Base-by-base conservation (phyloP, 495 filamentous ascomycete genomes). In the Parmelia sp. region DNA sequence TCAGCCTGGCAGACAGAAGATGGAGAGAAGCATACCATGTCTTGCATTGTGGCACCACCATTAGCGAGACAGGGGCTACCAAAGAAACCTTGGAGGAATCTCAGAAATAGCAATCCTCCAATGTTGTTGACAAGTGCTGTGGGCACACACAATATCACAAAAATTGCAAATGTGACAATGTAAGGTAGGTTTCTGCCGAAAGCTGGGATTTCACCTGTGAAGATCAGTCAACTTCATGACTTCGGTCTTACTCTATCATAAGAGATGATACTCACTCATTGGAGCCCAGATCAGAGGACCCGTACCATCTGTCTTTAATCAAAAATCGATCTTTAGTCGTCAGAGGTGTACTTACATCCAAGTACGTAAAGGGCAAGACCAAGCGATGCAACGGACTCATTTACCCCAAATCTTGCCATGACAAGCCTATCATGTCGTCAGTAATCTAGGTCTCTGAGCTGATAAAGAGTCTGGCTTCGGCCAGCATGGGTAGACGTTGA, bases 281-380 rank as follows among this genome's bases (percentile, higher is more conserved):
- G 51, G 51, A 33, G 51, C 51, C 51, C 51, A 55, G 4, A 55
- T 21, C 17, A 55, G 51, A 9, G 51, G 27, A 33, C 51, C 51
- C 4, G 51, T 55, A 11, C 51, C 51, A 33, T 55, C 51, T 33
- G 29, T 21, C 51, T 55, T 55, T 3, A 11, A 4, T 55, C 11
- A 33, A 29, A 33, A 15, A 33, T 35, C 15, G 27, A 12, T 33
- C 29, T 1, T 21, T 7, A 9, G 2, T 9, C 31, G 27, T 55
- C 6, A 7, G 29, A 1, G 0, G 31, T 33, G 27, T 33, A 55
- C 51, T 31, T 55, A 69, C 82, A 84, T 10, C 77, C 82, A 1
- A 84, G 71, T 8, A 84, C 80, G 60, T 83, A 84, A 23, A 84
- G 72, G 0, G 80, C 74, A n/a, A 84, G 73, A 12, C 80, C 79